Percentiles rank a stretch among this genome's conserved stretches.
Evolutionary conservation across 495 filamentous ascomycete genomes (phyloP).

Genomic region (Penicillium paxilli): DNA sequence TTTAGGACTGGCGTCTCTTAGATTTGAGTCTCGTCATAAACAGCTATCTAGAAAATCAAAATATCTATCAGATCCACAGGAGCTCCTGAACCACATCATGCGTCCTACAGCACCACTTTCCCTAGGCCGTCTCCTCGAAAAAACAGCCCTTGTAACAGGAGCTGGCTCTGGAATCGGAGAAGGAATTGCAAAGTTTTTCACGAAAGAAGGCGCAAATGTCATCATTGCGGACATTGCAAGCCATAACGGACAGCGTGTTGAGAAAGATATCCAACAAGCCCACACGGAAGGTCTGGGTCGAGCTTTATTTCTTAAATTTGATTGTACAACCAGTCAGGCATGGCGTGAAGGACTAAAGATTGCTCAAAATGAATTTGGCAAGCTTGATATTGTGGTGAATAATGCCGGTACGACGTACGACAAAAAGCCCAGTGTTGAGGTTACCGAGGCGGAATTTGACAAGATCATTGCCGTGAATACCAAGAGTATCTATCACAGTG

Average conservation of each 20-base stretch:
- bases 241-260: constrained; percentile 17
- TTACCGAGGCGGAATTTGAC: constrained; percentile 63
- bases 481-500: constrained; percentile 56
- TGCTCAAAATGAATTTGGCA: constrained; percentile 12
- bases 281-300: neutral
- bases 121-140: constrained; percentile 23
- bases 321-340: neutral
- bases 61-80: neutral
- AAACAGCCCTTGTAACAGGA: constrained; percentile 53
- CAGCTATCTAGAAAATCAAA: too few relatives aligned
- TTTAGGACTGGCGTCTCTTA: too few relatives aligned
- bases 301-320: neutral
- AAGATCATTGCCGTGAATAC: constrained; percentile 57
- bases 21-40: too few relatives aligned
- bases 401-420: constrained; percentile 35
- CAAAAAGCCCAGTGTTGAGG: constrained; percentile 50
- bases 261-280: neutral
- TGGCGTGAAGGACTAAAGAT: neutral
- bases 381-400: constrained; percentile 41
- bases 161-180: constrained; percentile 51
- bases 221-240: constrained; percentile 53
- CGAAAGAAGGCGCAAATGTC: constrained; percentile 52
- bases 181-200: constrained; percentile 52
- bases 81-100: neutral
- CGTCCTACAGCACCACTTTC: neutral